phyloP scores from a whole-genome alignment of 257 asterid species.

The Solanum acaule region DNA sequence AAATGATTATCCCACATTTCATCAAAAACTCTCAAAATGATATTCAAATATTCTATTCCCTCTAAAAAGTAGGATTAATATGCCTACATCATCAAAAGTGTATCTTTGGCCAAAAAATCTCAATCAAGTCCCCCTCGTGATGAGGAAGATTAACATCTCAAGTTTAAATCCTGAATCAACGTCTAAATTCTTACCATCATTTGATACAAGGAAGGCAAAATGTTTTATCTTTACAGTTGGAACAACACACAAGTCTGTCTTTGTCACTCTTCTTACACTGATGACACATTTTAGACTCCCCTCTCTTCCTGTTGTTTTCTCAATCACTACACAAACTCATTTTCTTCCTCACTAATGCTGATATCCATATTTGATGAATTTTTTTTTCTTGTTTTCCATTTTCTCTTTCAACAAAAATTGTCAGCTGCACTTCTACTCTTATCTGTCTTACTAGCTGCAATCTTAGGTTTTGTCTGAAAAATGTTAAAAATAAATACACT shows the following conservation, averaged over 20 bases:
- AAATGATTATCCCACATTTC: neutral
- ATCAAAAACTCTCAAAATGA: neutral
- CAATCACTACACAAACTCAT: neutral
- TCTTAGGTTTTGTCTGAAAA: neutral
- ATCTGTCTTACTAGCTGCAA: too few relatives aligned
- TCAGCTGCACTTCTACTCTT: neutral
- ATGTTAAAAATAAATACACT: too few relatives aligned
- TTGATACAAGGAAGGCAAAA: conserved; percentile 29
- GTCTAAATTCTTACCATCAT: conserved; percentile 15
- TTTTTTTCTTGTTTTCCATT: too few relatives aligned
- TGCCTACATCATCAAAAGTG: neutral
- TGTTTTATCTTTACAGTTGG: conserved; percentile 25
- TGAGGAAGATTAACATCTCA: neutral
- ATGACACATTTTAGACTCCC: conserved; percentile 28
- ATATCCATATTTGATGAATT: neutral
- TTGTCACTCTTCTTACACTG: conserved; percentile 37
- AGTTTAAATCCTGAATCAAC: neutral
- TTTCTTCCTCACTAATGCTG: neutral
- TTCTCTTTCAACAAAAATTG: neutral
- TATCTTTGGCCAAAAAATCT: neutral
- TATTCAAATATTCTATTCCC: neutral
- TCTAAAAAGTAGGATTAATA: neutral
- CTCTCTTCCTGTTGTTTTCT: neutral
- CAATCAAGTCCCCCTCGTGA: neutral
- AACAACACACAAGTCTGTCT: conserved; percentile 36